These are phyloP conservation scores for Ambrosia artemisiifolia DNA, from an alignment of 129 eudicot genomes.

Conservation along the genomic window DNA sequence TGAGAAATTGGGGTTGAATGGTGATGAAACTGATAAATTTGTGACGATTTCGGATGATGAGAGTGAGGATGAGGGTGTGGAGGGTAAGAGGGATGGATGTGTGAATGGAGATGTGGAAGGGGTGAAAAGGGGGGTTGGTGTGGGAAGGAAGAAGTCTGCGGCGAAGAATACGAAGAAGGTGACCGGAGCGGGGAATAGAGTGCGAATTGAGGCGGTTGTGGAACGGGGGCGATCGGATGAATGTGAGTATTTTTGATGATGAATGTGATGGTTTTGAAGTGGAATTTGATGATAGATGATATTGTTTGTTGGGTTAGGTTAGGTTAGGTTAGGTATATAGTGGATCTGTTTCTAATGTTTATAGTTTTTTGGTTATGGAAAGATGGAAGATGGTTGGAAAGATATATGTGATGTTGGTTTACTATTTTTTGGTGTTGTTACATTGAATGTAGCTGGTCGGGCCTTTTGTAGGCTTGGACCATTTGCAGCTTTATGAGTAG, in stretches of 20 bases:
- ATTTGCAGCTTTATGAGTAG: too few species aligned
- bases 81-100: neutral
- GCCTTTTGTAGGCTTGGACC: too few species aligned
- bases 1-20: too few species aligned
- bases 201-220: conserved; percentile 29
- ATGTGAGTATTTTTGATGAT: conserved; percentile 17
- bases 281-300: neutral
- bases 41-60: conserved; percentile 36
- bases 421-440: neutral
- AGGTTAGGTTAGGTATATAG: conserved; percentile 20
- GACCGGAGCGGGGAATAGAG: conserved; percentile 44
- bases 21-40: neutral
- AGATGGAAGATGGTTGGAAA: conserved; percentile 10
- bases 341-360: neutral
- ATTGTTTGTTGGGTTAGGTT: too few species aligned
- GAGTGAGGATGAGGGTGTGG: too few species aligned
- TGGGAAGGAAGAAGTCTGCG: conserved; percentile 47
- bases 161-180: conserved; percentile 42
- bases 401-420: neutral
- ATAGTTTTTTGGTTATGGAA: conserved; percentile 8
- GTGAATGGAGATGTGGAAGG: neutral
- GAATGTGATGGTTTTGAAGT: conserved; percentile 14
- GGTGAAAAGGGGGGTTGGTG: neutral
- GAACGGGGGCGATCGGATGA: conserved; percentile 18
- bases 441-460: too few species aligned